Evolutionary conservation across 2,329 filamentous ascomycete genomes (phyloP).

Genomic region (Thermoascus crustaceus): DNA sequence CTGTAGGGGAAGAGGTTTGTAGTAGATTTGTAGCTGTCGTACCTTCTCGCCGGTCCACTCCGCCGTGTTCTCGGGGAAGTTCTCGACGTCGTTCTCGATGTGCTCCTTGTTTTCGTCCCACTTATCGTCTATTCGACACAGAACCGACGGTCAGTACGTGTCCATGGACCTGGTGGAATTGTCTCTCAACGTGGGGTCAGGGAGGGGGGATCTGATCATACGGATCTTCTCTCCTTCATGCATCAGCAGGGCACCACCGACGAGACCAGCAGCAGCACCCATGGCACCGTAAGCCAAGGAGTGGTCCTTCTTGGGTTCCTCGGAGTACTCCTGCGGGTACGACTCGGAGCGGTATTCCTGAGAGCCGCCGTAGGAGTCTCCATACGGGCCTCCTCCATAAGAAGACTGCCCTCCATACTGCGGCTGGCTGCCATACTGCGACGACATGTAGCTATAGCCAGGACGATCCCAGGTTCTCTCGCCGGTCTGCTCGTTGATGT

Average conservation of each 20-base stretch:
- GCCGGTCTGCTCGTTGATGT: slow-evolving; percentile 40
- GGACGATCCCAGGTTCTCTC: slow-evolving; percentile 35
- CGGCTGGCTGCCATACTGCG: slow-evolving; percentile 10
- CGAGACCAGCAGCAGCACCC: slow-evolving; percentile 34
- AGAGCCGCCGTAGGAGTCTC: slow-evolving; percentile 7
- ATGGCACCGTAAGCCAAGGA: slow-evolving; percentile 29
- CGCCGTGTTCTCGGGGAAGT: slow-evolving; percentile 38
- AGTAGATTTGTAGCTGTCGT: slow-evolving; percentile 9
- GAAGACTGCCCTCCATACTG: slow-evolving; percentile 1
- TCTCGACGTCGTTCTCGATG: slow-evolving; percentile 27
- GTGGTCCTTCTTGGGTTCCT: slow-evolving; percentile 24
- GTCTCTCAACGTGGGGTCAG: too few relatives aligned
- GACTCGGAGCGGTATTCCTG: slow-evolving; percentile 3
- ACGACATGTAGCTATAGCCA: slow-evolving; percentile 13
- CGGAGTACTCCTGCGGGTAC: slow-evolving; percentile 10
- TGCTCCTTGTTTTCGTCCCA: slow-evolving; percentile 26
- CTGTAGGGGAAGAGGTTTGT: not conserved
- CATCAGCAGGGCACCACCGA: slow-evolving; percentile 38
- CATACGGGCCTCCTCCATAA: not conserved
- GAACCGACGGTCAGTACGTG: not conserved
- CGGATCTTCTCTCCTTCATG: slow-evolving; percentile 39
- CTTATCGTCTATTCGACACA: slow-evolving; percentile 19
- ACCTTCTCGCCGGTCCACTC: slow-evolving; percentile 36
- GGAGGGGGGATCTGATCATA: slow-evolving; percentile 16
- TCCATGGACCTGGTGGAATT: too few relatives aligned